A percentile compares a stretch with the other conserved stretches of the same genome.
Conservation (phyloP, 1,139 yeast genomes). For the Hansenula anomala region DNA sequence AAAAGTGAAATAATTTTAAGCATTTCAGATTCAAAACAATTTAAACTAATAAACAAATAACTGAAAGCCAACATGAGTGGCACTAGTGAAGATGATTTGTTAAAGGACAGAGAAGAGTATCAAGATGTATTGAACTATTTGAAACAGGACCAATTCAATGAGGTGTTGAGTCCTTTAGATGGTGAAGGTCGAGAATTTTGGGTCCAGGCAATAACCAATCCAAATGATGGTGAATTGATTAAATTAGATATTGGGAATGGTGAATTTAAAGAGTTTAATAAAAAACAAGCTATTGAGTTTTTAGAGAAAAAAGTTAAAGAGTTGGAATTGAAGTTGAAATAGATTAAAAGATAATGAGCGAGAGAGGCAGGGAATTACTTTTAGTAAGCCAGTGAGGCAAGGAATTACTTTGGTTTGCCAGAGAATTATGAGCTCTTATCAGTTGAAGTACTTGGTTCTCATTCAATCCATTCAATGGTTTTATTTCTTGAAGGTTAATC, state of each 20-base stretch:
- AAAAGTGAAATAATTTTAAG: too few species aligned
- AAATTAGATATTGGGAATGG: constrained; percentile 11
- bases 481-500: too few species aligned
- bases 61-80: too few species aligned
- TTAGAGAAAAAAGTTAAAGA: constrained; percentile 6
- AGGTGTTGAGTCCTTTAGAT: constrained; percentile 14
- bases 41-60: too few species aligned
- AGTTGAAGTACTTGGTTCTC: too few species aligned
- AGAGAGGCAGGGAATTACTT: too few species aligned
- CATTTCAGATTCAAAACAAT: too few species aligned
- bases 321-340: neutral
- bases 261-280: constrained; percentile 1
- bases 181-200: constrained; percentile 19
- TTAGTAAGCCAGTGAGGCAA: too few species aligned
- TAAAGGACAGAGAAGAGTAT: constrained; percentile 9
- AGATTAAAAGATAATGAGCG: too few species aligned
- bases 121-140: constrained; percentile 2
- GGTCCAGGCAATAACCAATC: constrained; percentile 14
- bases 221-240: constrained; percentile 2
- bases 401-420: too few species aligned
- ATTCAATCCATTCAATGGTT: too few species aligned
- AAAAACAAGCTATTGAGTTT: constrained; percentile 6
- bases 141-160: neutral
- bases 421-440: too few species aligned
- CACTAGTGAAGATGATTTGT: neutral